Evolutionary conservation across 371 early-diverging fungal species (phyloP).

Genomic region (Chytridium lagenaria): DNA sequence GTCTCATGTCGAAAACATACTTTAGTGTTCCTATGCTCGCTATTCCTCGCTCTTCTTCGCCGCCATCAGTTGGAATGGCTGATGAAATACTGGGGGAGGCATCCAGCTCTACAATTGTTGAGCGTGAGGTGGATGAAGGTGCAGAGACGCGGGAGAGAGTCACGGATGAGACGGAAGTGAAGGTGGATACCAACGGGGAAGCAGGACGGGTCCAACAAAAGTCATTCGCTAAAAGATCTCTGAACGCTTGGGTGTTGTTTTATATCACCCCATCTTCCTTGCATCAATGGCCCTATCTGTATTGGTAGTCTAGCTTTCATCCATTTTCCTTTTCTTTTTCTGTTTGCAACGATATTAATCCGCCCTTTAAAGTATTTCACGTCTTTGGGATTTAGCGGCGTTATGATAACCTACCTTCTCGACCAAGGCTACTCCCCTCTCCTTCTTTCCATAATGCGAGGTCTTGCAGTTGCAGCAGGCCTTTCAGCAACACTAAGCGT

Average conservation of each 20-base stretch:
- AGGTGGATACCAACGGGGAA: neutral
- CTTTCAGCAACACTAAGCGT: constrained; percentile 46
- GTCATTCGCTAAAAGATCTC: neutral
- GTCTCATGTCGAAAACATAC: constrained; percentile 26
- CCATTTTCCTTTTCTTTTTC: constrained; percentile 21
- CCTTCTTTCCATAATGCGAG: constrained; percentile 42
- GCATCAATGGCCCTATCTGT: neutral
- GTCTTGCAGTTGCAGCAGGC: constrained; percentile 42
- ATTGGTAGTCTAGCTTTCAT: neutral
- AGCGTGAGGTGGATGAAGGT: neutral
- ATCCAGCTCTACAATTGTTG: neutral
- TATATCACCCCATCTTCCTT: neutral
- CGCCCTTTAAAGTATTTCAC: constrained; percentile 51
- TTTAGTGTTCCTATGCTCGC: neutral
- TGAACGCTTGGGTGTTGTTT: neutral
- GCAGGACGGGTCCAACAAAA: neutral
- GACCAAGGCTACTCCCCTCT: constrained; percentile 33
- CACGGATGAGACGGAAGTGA: neutral
- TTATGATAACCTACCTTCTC: constrained; percentile 58
- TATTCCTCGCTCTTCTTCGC: neutral
- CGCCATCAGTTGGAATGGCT: neutral
- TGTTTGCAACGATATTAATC: too few species aligned
- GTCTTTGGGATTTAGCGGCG: constrained; percentile 49
- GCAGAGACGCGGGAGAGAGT: neutral
- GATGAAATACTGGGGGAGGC: neutral